phyloP scores from a whole-genome alignment of 2,329 filamentous ascomycete genomes.

The Talaromyces rugulosus region DNA sequence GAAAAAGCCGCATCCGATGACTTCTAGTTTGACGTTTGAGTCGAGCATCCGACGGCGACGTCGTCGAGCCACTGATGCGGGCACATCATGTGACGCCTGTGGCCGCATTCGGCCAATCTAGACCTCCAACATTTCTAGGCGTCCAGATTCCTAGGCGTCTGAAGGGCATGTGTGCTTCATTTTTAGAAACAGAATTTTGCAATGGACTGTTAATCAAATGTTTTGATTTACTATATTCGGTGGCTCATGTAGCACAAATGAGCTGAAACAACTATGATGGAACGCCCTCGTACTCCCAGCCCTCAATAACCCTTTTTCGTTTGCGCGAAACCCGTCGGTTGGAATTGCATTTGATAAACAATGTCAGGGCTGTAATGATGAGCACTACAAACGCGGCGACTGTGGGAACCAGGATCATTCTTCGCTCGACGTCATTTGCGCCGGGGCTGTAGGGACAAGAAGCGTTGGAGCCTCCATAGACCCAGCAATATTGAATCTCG shows the following conservation, averaged over 20 bases:
- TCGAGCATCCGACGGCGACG: background rate
- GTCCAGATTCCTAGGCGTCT: background rate
- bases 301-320: slow-evolving; percentile 47
- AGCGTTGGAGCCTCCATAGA: slow-evolving; percentile 50
- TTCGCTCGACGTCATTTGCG: slow-evolving; percentile 39
- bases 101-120: slow-evolving; percentile 2
- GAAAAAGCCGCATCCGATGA: background rate
- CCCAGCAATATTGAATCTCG: slow-evolving; percentile 57
- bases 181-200: background rate
- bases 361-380: slow-evolving; percentile 55
- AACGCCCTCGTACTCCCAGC: slow-evolving; percentile 67
- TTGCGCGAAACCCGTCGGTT: slow-evolving; percentile 53
- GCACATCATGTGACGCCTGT: slow-evolving; percentile 11
- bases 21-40: background rate
- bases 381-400: slow-evolving; percentile 61
- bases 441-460: slow-evolving; percentile 55
- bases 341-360: slow-evolving; percentile 62
- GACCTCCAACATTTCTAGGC: background rate
- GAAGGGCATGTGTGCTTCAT: background rate
- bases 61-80: slow-evolving; percentile 6
- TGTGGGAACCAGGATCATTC: slow-evolving; percentile 56
- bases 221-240: background rate
- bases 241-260: background rate
- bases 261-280: slow-evolving; percentile 38
- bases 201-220: background rate